These are phyloP conservation scores for Castanea mollissima DNA, from an alignment of 306 rosid species.

Conservation along the genomic window DNA sequence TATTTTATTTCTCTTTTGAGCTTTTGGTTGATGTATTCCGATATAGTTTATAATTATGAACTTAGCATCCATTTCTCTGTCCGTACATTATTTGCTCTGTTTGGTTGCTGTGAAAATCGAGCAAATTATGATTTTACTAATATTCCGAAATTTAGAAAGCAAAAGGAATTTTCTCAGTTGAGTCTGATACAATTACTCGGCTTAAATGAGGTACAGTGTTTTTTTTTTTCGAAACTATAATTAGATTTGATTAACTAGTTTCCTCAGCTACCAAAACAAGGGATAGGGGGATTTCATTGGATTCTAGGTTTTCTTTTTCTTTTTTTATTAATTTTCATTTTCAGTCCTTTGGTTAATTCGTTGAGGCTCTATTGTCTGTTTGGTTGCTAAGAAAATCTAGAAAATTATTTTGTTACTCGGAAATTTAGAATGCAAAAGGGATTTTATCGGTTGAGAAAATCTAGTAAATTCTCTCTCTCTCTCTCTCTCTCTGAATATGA, in stretches of 20 bases:
- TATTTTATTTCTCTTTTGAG: not conserved
- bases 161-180: no score
- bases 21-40: not conserved
- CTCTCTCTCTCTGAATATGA: not conserved
- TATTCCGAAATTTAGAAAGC: not conserved
- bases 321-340: no score
- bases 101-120: conserved; percentile 10
- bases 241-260: no score
- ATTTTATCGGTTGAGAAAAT: not conserved
- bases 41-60: not conserved
- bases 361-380: not conserved
- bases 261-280: no score
- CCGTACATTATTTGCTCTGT: not conserved
- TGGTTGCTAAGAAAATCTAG: conserved; percentile 7
- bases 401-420: not conserved
- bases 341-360: no score
- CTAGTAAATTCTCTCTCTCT: not conserved
- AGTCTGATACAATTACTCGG: no score
- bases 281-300: no score
- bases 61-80: not conserved
- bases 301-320: no score
- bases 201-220: no score
- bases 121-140: not conserved
- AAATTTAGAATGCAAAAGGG: no score
- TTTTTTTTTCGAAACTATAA: no score